A percentile compares a stretch with the other conserved stretches of the same genome.
phyloP scores from a whole-genome alignment of 2,329 filamentous ascomycete species.

The Tolypocladium guangdongense region DNA sequence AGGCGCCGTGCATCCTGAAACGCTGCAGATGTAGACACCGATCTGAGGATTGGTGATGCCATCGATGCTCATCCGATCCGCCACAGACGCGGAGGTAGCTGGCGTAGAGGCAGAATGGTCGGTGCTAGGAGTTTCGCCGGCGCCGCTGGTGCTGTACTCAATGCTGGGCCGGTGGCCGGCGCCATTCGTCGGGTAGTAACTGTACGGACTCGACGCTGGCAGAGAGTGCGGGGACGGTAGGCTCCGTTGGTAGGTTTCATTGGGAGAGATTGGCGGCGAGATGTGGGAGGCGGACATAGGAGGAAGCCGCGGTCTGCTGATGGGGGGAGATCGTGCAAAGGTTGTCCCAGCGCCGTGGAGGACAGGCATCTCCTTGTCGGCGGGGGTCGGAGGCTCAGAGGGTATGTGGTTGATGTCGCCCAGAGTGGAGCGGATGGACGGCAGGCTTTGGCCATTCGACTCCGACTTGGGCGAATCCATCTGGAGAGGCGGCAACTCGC shows the following conservation, averaged over 20 bases:
- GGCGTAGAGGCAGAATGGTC: conserved; percentile 34
- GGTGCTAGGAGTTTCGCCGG: conserved; percentile 34
- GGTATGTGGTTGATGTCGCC: conserved; percentile 22
- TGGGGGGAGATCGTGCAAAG: conserved; percentile 25
- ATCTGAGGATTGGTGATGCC: conserved; percentile 40
- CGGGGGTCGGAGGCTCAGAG: conserved; percentile 16
- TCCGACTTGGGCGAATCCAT: conserved; percentile 24
- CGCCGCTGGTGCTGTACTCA: conserved; percentile 33
- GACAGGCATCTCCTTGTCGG: conserved; percentile 19
- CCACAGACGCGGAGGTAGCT: conserved; percentile 25
- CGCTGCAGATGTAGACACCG: conserved; percentile 47
- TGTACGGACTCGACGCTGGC: conserved; percentile 27
- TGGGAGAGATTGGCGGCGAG: conserved; percentile 39
- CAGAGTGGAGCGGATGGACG: conserved; percentile 26
- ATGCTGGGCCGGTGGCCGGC: conserved; percentile 22
- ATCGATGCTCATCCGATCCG: conserved; percentile 48
- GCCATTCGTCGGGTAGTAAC: conserved; percentile 20
- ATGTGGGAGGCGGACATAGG: conserved; percentile 16
- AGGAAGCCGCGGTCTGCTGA: conserved; percentile 18
- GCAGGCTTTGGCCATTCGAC: conserved; percentile 22
- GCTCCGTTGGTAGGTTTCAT: conserved; percentile 32
- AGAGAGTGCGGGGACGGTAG: conserved; percentile 36
- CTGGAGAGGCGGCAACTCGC: conserved; percentile 26
- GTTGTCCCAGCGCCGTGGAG: conserved; percentile 12
- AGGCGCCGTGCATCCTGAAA: conserved; percentile 53